Evolutionary conservation across 1,139 yeast species (phyloP).

Genomic region (Pichia sp.): DNA sequence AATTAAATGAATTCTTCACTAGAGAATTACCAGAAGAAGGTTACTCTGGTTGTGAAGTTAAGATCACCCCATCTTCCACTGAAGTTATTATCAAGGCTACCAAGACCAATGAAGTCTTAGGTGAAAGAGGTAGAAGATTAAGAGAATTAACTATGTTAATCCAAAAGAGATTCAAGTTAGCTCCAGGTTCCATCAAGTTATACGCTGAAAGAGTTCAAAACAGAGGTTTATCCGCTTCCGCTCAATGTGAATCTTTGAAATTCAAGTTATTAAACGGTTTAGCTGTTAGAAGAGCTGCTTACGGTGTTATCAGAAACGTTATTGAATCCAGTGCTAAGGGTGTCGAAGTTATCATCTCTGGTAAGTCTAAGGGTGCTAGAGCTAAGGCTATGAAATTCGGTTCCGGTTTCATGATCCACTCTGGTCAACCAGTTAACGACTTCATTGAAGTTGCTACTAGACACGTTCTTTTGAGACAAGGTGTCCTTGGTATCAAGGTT

Average conservation of each 20-base stretch:
- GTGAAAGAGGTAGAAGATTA: slow-evolving; percentile 99
- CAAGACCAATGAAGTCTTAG: slow-evolving; percentile 97
- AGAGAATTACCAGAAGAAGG: slow-evolving; percentile 99
- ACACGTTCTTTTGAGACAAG: slow-evolving; percentile 99
- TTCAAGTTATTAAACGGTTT: slow-evolving; percentile 98
- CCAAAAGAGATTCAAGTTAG: slow-evolving; percentile 97
- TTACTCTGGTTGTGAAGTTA: slow-evolving; percentile 99
- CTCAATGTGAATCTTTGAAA: slow-evolving; percentile 99
- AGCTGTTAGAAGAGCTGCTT: slow-evolving; percentile 99
- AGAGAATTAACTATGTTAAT: slow-evolving; percentile 96
- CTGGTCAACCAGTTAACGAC: slow-evolving; percentile 99
- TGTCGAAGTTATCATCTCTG: slow-evolving; percentile 99
- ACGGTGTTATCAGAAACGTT: slow-evolving; percentile 99
- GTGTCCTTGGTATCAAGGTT: slow-evolving; percentile 99
- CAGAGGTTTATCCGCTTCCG: slow-evolving; percentile 99
- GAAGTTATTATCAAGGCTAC: slow-evolving; percentile 99
- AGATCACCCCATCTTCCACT: slow-evolving; percentile 97
- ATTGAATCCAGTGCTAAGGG: slow-evolving; percentile 99
- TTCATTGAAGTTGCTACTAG: slow-evolving; percentile 98
- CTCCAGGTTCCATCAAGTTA: slow-evolving; percentile 89
- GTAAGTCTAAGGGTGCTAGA: slow-evolving; percentile 99
- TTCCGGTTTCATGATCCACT: slow-evolving; percentile 99
- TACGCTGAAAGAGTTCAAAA: slow-evolving; percentile 99
- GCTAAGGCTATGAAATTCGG: slow-evolving; percentile 99
- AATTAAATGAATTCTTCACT: slow-evolving; percentile 99